These are phyloP conservation scores for Petunia hybrid DNA, from an alignment of 305 asterid species.

Conservation along the genomic window DNA sequence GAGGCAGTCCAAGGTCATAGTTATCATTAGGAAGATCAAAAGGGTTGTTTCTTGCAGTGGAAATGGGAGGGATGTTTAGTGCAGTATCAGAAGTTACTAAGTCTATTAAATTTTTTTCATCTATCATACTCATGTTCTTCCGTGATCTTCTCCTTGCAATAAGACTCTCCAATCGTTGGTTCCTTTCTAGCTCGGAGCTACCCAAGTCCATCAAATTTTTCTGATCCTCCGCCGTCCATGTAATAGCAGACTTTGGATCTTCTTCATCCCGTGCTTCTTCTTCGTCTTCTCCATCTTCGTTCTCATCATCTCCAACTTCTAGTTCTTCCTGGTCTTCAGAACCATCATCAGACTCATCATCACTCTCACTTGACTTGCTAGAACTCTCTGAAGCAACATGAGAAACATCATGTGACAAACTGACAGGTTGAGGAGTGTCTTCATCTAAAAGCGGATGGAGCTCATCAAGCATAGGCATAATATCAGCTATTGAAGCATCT, in stretches of 20 bases:
- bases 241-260: conserved; percentile 66
- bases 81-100: conserved; percentile 68
- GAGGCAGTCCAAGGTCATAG: conserved; percentile 65
- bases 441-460: conserved; percentile 90
- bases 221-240: conserved; percentile 96
- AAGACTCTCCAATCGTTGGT: conserved; percentile 84
- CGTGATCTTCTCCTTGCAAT: conserved; percentile 84
- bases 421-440: conserved; percentile 56
- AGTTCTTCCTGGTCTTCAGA: conserved; percentile 54
- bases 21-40: conserved; percentile 68
- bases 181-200: conserved; percentile 90
- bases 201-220: conserved; percentile 95
- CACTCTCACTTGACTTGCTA: conserved; percentile 43
- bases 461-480: conserved; percentile 93
- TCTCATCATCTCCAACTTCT: conserved; percentile 66
- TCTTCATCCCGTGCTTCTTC: conserved; percentile 73
- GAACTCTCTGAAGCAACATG: conserved; percentile 61
- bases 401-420: conserved; percentile 54
- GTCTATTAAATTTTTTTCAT: conserved; percentile 79
- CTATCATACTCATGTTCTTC: conserved; percentile 53
- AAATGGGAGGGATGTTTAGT: conserved; percentile 67
- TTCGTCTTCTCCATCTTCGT: conserved; percentile 68
- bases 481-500: conserved; percentile 93
- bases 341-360: conserved; percentile 65
- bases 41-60: conserved; percentile 78